phyloP scores from a whole-genome alignment of 495 filamentous ascomycete species.

The Letharia columbiana region DNA sequence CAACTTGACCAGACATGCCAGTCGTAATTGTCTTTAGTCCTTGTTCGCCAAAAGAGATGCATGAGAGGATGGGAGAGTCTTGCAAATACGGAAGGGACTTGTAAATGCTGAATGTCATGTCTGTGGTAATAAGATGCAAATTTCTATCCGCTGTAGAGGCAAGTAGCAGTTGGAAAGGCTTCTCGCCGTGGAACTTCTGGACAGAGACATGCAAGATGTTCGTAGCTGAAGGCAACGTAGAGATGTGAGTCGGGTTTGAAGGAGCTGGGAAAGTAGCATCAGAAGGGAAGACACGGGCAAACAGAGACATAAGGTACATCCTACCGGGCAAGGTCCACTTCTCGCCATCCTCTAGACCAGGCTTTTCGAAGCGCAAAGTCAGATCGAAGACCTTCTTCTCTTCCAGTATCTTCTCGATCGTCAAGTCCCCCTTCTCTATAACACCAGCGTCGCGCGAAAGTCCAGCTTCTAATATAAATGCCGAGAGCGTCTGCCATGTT shows the following conservation, averaged over 20 bases:
- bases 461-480: slow-evolving; percentile 54
- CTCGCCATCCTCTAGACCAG: slow-evolving; percentile 35
- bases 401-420: slow-evolving; percentile 55
- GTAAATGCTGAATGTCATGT: slow-evolving; percentile 24
- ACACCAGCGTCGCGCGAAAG: slow-evolving; percentile 41
- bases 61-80: slow-evolving; percentile 53
- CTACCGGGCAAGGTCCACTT: slow-evolving; percentile 46
- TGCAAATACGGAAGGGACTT: slow-evolving; percentile 37
- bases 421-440: slow-evolving; percentile 37
- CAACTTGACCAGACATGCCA: slow-evolving; percentile 57
- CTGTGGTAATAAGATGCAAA: slow-evolving; percentile 38
- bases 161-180: slow-evolving; percentile 28
- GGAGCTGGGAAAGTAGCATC: slow-evolving; percentile 37
- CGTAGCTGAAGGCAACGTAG: slow-evolving; percentile 38
- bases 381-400: slow-evolving; percentile 59
- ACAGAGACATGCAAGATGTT: slow-evolving; percentile 50
- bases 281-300: slow-evolving; percentile 1
- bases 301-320: slow-evolving; percentile 10
- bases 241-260: slow-evolving; percentile 34
- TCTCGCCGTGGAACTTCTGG: slow-evolving; percentile 28
- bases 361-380: slow-evolving; percentile 47
- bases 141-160: slow-evolving; percentile 47
- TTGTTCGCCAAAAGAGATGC: slow-evolving; percentile 26
- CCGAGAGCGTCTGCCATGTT: slow-evolving; percentile 40
- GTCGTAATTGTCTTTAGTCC: slow-evolving; percentile 36